Percentiles rank a stretch among this genome's conserved stretches.
Conservation (phyloP, 2,329 filamentous ascomycete genomes). For the Fusarium setosum region DNA sequence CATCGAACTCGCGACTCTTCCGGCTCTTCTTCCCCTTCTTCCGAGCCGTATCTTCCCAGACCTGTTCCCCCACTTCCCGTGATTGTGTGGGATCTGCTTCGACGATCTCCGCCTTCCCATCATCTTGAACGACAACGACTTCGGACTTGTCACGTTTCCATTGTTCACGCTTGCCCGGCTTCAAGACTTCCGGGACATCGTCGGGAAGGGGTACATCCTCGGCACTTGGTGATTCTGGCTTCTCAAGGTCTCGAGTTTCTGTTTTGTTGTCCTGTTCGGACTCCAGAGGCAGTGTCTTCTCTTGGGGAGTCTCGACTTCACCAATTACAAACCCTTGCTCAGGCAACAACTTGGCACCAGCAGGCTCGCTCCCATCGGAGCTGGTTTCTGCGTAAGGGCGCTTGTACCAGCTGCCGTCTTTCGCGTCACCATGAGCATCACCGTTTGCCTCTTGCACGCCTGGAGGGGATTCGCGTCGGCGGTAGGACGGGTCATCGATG, state of each 20-base stretch:
- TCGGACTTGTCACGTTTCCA: constrained; percentile 55
- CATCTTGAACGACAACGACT: constrained; percentile 44
- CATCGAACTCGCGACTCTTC: constrained; percentile 44
- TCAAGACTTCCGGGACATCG: constrained; percentile 40
- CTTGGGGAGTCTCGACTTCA: constrained; percentile 58
- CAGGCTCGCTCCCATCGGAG: constrained; percentile 53
- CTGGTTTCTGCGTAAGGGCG: constrained; percentile 62
- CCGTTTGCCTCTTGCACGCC: constrained; percentile 62
- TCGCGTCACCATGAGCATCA: constrained; percentile 48
- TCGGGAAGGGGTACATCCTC: constrained; percentile 37
- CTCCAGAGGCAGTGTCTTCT: constrained; percentile 39
- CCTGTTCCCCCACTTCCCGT: constrained; percentile 33
- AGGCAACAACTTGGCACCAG: constrained; percentile 37
- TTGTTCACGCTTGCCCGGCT: constrained; percentile 49
- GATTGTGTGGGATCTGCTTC: constrained; percentile 27
- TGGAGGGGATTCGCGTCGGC: constrained; percentile 72
- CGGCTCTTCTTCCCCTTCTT: constrained; percentile 49
- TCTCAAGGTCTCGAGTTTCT: background rate
- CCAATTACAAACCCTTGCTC: constrained; percentile 59
- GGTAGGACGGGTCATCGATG: constrained; percentile 73
- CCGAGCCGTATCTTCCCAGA: constrained; percentile 43
- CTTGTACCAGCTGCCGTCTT: constrained; percentile 55
- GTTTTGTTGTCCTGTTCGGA: constrained; percentile 7
- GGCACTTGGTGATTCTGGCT: constrained; percentile 21
- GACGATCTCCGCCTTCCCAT: constrained; percentile 29